Conservation (phyloP, 1,139 yeast species). For the Casaregolazyma lundiana region DNA sequence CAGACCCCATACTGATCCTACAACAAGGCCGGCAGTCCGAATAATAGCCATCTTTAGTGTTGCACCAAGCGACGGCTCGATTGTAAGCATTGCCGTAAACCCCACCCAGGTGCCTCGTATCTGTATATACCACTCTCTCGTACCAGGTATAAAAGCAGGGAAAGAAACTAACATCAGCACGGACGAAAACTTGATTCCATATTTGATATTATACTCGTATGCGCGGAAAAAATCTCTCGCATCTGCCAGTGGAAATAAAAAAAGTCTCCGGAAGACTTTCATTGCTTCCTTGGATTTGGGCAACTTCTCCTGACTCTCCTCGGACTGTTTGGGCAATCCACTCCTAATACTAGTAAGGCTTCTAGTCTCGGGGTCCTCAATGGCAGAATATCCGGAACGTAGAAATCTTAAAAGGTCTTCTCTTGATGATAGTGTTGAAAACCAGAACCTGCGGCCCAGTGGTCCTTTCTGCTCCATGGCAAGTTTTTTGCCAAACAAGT, state of each 20-base stretch:
- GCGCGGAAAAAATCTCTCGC: neutral
- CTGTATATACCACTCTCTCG: conserved; percentile 43
- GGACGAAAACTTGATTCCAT: conserved; percentile 43
- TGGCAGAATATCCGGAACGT: conserved; percentile 22
- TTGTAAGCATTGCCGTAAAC: conserved; percentile 45
- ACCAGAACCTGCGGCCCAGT: conserved; percentile 41
- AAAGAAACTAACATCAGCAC: conserved; percentile 44
- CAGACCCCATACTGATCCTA: conserved; percentile 49
- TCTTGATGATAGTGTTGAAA: conserved; percentile 36
- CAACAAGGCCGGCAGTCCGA: conserved; percentile 43
- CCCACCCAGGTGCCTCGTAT: conserved; percentile 51
- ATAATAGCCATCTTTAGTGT: conserved; percentile 44
- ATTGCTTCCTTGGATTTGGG: conserved; percentile 3
- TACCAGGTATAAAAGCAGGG: conserved; percentile 45
- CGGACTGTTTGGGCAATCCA: neutral
- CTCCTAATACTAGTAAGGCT: conserved; percentile 12
- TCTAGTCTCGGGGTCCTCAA: conserved; percentile 23
- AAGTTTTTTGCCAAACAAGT: conserved; percentile 32
- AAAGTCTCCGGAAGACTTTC: neutral
- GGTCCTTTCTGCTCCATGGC: conserved; percentile 35
- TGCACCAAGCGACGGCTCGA: conserved; percentile 50
- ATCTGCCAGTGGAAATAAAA: conserved; percentile 1
- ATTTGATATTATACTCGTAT: conserved; percentile 20
- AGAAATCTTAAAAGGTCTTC: conserved; percentile 37
- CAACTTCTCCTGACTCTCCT: neutral